These are phyloP conservation scores for Lactuca sativa DNA, from an alignment of 129 eudicot species.

Conservation along the genomic window DNA sequence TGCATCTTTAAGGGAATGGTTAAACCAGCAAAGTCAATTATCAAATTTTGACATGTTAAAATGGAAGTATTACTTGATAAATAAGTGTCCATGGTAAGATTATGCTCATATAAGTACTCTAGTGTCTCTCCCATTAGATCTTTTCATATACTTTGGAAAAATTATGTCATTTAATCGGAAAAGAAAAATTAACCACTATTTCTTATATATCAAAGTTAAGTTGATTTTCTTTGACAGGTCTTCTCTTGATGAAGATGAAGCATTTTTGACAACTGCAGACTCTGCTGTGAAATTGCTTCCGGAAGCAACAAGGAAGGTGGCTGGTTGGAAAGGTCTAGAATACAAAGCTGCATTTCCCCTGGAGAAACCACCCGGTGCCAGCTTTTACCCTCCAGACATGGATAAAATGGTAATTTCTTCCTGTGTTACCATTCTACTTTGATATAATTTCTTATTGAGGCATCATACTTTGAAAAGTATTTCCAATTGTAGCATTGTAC, in stretches of 20 bases:
- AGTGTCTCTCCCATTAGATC: background rate
- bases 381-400: slow-evolving; percentile 92
- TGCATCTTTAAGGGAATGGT: slow-evolving; percentile 75
- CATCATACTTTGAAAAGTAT: too few relatives aligned
- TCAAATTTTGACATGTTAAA: slow-evolving; percentile 71
- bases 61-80: slow-evolving; percentile 76
- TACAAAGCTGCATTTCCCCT: slow-evolving; percentile 79
- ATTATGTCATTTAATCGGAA: too few relatives aligned
- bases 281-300: slow-evolving; percentile 63
- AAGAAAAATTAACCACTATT: too few relatives aligned
- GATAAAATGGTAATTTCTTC: slow-evolving; percentile 63
- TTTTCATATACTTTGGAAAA: background rate
- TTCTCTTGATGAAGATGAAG: slow-evolving; percentile 75
- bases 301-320: slow-evolving; percentile 58
- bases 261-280: slow-evolving; percentile 88
- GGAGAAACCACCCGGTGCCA: slow-evolving; percentile 82
- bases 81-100: slow-evolving; percentile 88
- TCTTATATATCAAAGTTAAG: background rate
- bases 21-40: slow-evolving; percentile 46
- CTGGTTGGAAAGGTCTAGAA: slow-evolving; percentile 89
- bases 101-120: background rate
- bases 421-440: too few relatives aligned
- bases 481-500: background rate
- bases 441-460: too few relatives aligned
- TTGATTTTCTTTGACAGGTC: slow-evolving; percentile 50